Conservation (phyloP, 345 rosid species). For the Pistacia vera region DNA sequence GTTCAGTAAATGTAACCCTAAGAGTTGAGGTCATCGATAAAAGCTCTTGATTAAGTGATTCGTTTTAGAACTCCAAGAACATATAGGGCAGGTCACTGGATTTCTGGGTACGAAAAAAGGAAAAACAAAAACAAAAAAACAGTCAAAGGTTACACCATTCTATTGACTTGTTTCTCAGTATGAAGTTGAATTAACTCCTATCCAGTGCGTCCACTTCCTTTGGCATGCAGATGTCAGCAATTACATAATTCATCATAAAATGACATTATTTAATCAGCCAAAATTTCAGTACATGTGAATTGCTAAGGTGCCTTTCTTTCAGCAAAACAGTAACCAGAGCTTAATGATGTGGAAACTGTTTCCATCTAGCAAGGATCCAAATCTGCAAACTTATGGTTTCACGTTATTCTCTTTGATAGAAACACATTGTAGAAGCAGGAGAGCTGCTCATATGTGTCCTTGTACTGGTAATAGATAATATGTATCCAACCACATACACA, state of each 20-base stretch:
- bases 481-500: not conserved
- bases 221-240: not conserved
- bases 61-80: too few relatives aligned
- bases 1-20: too few relatives aligned
- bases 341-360: not conserved
- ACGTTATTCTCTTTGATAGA: not conserved
- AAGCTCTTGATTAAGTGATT: too few relatives aligned
- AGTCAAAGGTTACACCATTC: not conserved
- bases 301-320: not conserved
- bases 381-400: not conserved
- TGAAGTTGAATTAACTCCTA: not conserved
- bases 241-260: not conserved
- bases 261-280: not conserved
- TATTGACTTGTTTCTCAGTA: not conserved
- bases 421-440: not conserved
- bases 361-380: not conserved
- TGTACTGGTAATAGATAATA: not conserved
- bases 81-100: too few relatives aligned
- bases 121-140: not conserved
- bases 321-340: not conserved
- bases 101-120: too few relatives aligned
- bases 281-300: not conserved
- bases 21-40: too few relatives aligned
- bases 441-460: not conserved
- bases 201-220: not conserved